These are phyloP conservation scores for Heterobasidion parviporum DNA, from an alignment of 1,284 basidiomycete genomes.

Conservation along the genomic window DNA sequence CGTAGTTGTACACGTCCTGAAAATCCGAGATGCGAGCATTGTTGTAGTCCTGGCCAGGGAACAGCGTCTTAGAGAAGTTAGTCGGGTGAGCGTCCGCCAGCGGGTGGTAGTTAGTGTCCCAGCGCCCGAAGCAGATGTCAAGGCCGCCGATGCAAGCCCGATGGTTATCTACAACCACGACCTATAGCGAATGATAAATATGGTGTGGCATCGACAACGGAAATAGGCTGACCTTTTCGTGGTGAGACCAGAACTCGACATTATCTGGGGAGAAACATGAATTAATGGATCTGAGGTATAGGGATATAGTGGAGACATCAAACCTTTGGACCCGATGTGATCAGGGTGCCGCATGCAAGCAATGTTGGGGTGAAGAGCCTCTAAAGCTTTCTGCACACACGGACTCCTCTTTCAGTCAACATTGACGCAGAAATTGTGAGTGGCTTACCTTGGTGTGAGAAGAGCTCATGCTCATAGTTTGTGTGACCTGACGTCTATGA, in stretches of 20 bases:
- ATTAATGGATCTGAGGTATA: background rate
- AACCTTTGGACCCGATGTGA: slow-evolving; percentile 77
- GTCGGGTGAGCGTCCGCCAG: slow-evolving; percentile 88
- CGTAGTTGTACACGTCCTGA: slow-evolving; percentile 74
- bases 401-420: background rate
- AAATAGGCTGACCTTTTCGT: slow-evolving; percentile 45
- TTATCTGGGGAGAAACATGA: slow-evolving; percentile 36
- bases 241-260: slow-evolving; percentile 79
- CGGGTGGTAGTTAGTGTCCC: slow-evolving; percentile 85
- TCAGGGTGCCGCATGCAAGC: slow-evolving; percentile 83
- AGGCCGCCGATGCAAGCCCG: slow-evolving; percentile 78
- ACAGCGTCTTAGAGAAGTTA: slow-evolving; percentile 73
- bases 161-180: slow-evolving; percentile 83
- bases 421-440: slow-evolving; percentile 3
- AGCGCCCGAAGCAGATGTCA: slow-evolving; percentile 91
- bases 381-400: slow-evolving; percentile 54
- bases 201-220: background rate
- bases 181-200: slow-evolving; percentile 22
- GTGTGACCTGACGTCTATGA: slow-evolving; percentile 50
- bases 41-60: slow-evolving; percentile 93
- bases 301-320: background rate
- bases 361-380: slow-evolving; percentile 82
- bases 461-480: slow-evolving; percentile 84
- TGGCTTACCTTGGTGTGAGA: slow-evolving; percentile 71
- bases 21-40: slow-evolving; percentile 81